Conservation (phyloP, 192 early-diverging fungal genomes). For the Haplosporangium gracile region DNA sequence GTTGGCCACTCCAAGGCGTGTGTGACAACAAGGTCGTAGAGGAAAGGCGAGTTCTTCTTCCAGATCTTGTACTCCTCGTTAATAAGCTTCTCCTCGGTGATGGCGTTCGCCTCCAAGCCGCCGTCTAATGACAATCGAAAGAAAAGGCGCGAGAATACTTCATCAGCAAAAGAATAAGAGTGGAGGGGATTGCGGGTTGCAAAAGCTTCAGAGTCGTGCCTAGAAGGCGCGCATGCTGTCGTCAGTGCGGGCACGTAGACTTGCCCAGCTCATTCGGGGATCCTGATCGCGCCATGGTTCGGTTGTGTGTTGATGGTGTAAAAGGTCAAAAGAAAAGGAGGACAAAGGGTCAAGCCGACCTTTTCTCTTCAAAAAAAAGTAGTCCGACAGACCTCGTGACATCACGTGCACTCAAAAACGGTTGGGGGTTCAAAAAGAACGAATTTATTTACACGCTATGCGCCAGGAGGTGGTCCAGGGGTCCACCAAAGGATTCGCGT, state of each 20-base stretch:
- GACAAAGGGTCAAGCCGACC: neutral
- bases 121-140: slow-evolving; percentile 37
- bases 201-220: neutral
- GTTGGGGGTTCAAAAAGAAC: too few relatives aligned
- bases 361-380: neutral
- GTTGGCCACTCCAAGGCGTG: slow-evolving; percentile 99
- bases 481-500: too few relatives aligned
- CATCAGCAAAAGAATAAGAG: slow-evolving; percentile 3
- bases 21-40: slow-evolving; percentile 97
- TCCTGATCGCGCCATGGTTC: slow-evolving; percentile 54
- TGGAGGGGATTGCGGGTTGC: neutral
- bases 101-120: slow-evolving; percentile 54
- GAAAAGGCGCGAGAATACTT: slow-evolving; percentile 1
- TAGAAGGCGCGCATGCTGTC: neutral
- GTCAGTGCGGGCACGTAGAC: neutral
- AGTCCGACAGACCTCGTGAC: neutral
- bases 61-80: slow-evolving; percentile 99
- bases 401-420: neutral
- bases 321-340: neutral
- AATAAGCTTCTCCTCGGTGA: slow-evolving; percentile 84
- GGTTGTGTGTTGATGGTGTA: slow-evolving; percentile 8
- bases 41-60: slow-evolving; percentile 99
- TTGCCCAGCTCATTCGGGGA: slow-evolving; percentile 57
- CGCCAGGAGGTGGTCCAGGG: too few relatives aligned
- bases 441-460: slow-evolving; percentile 37